Evolutionary conservation across 805 yeast species (phyloP), one percentile per base, ranked within the genome.

Genomic region (Yamadazyma olivae): DNA sequence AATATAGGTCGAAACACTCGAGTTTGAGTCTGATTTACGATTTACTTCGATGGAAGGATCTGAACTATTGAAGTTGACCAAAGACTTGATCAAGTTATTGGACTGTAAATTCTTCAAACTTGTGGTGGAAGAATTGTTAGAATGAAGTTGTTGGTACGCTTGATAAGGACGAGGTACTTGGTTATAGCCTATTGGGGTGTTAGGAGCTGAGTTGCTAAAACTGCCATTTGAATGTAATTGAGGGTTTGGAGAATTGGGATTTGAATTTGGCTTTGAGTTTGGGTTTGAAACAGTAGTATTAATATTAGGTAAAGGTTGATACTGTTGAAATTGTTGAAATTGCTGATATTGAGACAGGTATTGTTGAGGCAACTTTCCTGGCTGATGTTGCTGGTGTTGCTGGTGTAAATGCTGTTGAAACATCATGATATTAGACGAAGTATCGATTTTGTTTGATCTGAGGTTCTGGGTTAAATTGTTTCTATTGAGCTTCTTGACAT

Each of bases 301-400:
- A 26, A 22, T 14, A 14, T 20, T 22, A 12, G n/a, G n/a, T n/a
- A 8, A 30, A 14, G 31, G 22, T 9, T 28, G 36, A 12, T 27
- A 18, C 18, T 36, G 29, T 21, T 27, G 46, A 15, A 34, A 35
- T 21, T 41, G 45, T 21, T 44, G 48, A 25, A 39, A 44, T 17
- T 44, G 48, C 17, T 41, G 48, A 21, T 32, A 44, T 24, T 44
- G 48, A 5, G 44, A 40, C 33, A 38, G 45, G 13, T 39, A 41
- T 18, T 44, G 45, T 24, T 40, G 48, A 17, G 41, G 45, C 24
- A 40, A 35, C 17, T 38, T 40, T 3, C 48, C 48, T 5, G 48
- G 45, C 17, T 32, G 43, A 13, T 44, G 39, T 16, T 40, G 48
- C 19, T 41, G 48, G n/a, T 33, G 39, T 23, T 44, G 43, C 9